Evolutionary conservation across 2,329 filamentous ascomycete genomes (phyloP).

Genomic region (Canariomyces notabilis): DNA sequence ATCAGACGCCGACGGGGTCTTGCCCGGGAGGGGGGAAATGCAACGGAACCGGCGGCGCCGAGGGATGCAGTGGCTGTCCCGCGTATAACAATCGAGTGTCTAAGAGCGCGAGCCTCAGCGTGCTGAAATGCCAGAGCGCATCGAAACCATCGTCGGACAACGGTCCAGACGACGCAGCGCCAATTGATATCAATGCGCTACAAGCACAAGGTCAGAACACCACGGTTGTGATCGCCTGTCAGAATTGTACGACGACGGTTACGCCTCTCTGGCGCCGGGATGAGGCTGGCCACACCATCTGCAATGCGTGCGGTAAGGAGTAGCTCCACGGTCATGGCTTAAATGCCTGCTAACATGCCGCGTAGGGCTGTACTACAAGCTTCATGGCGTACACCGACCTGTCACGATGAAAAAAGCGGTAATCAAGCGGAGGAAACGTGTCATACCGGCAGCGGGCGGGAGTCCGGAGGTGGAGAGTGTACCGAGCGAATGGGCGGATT

Average conservation of each 20-base stretch:
- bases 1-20: conserved; percentile 72
- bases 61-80: conserved; percentile 91
- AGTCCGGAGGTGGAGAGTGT: conserved; percentile 37
- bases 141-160: conserved; percentile 25
- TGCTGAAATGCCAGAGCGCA: conserved; percentile 42
- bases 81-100: conserved; percentile 96
- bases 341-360: conserved; percentile 23
- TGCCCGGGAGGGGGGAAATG: conserved; percentile 93
- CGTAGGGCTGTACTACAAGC: conserved; percentile 86
- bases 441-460: conserved; percentile 69
- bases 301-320: conserved; percentile 88
- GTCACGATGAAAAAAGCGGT: conserved; percentile 99
- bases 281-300: conserved; percentile 92
- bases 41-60: conserved; percentile 92
- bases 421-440: conserved; percentile 91
- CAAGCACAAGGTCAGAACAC: conserved; percentile 43
- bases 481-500: conserved; percentile 45
- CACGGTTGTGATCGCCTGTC: conserved; percentile 79
- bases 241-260: conserved; percentile 95
- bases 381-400: conserved; percentile 87
- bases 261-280: conserved; percentile 94
- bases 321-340: not conserved
- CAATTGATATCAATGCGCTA: conserved; percentile 47
- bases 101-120: conserved; percentile 71
- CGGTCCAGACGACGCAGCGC: conserved; percentile 35